Base-by-base conservation (phyloP, 139 green algal genomes). In the Auxenochlorella protothecoides region DNA sequence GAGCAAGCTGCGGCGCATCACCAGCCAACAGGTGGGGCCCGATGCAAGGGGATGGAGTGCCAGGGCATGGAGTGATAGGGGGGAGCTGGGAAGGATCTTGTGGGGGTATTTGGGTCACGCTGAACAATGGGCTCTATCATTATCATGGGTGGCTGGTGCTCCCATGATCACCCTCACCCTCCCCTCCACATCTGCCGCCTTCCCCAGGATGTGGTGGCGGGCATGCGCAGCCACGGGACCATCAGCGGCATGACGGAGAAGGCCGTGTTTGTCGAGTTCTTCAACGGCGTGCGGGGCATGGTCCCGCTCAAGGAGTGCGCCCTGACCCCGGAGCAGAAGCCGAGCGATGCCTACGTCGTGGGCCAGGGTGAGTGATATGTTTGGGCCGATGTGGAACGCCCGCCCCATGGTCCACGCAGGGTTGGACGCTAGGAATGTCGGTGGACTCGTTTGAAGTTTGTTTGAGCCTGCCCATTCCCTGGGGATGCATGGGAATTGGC, bases 191-290 rank as follows among this genome's bases (percentile, higher is more conserved):
- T 15, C 11, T 27, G 8, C 57, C 56, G 68, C 68, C 8, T 66
- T 3, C 2, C 10, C 6, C 52, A 77, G 27, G 84, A 92, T 59
- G 88, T 88, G 10, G 65, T 76, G 59, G 69, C 78, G 5, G 92
- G 90, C 6, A 56, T 77, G n/a, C 80, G 86, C 16, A 80, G 80
- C 56, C 88, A 96, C 74, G 93, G 93, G 56, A 76, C 89, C 5
- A 81, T 98, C 4, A 96, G 90, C 0, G 93, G 93, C 15, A 77
- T 91, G 11, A 68, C 85, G 71, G 75, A 85, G 51, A 90, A 87
- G 62, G 94, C 92, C 65, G 84, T 96, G 5, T 98, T 96, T 78
- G 84, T 98, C 53, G 64, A 63, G 0, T 96, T 98, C 72, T 97
- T 88, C 74, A 84, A 83, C 12, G 84, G 83, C 59, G 59, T 97